A percentile compares a stretch with the other conserved stretches of the same genome.
Conservation (phyloP, 805 yeast genomes). For the Jamesozyma jinghongensis region DNA sequence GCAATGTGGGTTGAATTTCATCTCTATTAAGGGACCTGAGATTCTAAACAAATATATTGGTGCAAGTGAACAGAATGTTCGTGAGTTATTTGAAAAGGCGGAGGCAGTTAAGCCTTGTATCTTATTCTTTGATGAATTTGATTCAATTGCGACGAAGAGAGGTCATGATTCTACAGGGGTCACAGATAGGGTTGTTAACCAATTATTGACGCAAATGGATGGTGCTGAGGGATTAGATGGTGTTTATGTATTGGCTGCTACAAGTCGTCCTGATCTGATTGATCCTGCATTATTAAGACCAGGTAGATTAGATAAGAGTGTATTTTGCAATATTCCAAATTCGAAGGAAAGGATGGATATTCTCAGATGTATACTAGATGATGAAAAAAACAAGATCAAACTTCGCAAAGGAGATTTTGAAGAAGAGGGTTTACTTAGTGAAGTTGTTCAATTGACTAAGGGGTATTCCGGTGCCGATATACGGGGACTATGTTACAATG, state of each 20-base stretch:
- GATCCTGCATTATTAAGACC: conserved; percentile 94
- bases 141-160: conserved; percentile 94
- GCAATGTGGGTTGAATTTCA: conserved; percentile 88
- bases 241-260: conserved; percentile 92
- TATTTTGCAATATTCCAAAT: conserved; percentile 81
- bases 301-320: conserved; percentile 88
- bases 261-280: conserved; percentile 89
- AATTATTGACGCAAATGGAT: conserved; percentile 95
- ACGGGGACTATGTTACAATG: conserved; percentile 87
- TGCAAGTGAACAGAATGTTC: conserved; percentile 89
- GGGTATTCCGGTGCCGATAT: conserved; percentile 94
- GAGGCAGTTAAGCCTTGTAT: conserved; percentile 92
- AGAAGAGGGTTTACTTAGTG: conserved; percentile 36
- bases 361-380: conserved; percentile 26
- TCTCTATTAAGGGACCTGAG: conserved; percentile 92
- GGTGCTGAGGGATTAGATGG: conserved; percentile 98
- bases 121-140: conserved; percentile 89
- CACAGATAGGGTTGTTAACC: conserved; percentile 95
- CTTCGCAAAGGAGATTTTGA: conserved; percentile 33
- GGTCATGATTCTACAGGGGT: conserved; percentile 98
- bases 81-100: conserved; percentile 90
- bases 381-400: conserved; percentile 35
- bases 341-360: conserved; percentile 66
- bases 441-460: conserved; percentile 49
- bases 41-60: conserved; percentile 92